Percentiles rank a stretch among this genome's conserved stretches.
These are phyloP conservation scores for Saksenaea oblongispora DNA, from an alignment of 371 early-diverging fungal species.

Conservation along the genomic window DNA sequence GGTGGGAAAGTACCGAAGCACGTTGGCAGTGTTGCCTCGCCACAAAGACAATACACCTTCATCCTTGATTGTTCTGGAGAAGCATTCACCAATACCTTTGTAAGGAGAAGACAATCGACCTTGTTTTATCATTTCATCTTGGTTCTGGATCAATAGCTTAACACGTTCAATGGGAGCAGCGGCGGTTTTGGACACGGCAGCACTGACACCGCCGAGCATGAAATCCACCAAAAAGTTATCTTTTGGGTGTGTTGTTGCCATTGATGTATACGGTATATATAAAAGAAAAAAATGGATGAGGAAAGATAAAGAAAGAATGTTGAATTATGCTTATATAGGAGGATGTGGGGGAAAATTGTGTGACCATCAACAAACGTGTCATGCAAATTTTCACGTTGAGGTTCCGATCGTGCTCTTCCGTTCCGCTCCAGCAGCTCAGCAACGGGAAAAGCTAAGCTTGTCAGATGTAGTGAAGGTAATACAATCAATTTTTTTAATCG, in stretches of 20 bases:
- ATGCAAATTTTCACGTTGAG: not conserved
- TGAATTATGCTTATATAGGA: not conserved
- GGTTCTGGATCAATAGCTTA: slow-evolving; percentile 83
- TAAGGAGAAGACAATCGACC: slow-evolving; percentile 74
- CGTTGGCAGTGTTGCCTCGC: slow-evolving; percentile 83
- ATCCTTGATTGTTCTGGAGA: slow-evolving; percentile 72
- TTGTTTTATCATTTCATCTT: slow-evolving; percentile 77
- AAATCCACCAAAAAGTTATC: slow-evolving; percentile 39
- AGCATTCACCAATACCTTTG: slow-evolving; percentile 79
- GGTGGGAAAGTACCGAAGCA: slow-evolving; percentile 86
- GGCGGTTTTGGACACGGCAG: slow-evolving; percentile 92
- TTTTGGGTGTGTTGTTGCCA: not conserved
- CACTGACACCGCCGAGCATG: slow-evolving; percentile 81
- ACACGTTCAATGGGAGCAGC: slow-evolving; percentile 88
- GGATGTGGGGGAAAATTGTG: not conserved
- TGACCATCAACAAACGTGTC: not conserved
- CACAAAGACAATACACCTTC: slow-evolving; percentile 74
- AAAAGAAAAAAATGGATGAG: not conserved
- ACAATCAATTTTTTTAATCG: not conserved
- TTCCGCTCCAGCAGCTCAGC: not conserved
- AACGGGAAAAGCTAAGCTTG: not conserved
- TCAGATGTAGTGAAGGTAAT: not conserved
- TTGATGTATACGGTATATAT: not conserved
- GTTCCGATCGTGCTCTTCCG: not conserved
- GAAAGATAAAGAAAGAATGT: not conserved